A percentile compares a stretch with the other conserved stretches of the same genome.
These are phyloP conservation scores for Gastrodia elata DNA, from an alignment of 106 monocot genomes.

Conservation along the genomic window DNA sequence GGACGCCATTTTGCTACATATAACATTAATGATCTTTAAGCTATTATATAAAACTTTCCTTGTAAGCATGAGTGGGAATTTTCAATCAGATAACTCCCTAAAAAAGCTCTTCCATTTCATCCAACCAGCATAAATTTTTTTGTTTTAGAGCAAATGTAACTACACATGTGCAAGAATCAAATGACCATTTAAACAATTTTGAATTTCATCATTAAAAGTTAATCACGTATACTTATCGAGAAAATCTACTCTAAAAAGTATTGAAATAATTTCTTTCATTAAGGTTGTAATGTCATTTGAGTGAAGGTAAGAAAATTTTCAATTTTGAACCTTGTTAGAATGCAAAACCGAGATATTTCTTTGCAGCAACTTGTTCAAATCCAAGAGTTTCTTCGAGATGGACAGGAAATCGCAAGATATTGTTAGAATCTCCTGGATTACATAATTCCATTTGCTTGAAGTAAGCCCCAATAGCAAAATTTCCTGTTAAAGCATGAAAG, in stretches of 20 bases:
- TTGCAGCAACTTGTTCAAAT: conserved; percentile 34
- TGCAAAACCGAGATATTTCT: conserved; percentile 8
- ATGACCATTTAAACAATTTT: too few species aligned
- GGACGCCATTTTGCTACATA: too few species aligned
- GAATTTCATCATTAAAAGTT: background rate
- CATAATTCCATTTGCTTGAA: conserved; percentile 39
- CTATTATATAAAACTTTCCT: too few species aligned
- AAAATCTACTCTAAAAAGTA: background rate
- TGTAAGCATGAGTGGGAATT: too few species aligned
- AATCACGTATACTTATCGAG: background rate
- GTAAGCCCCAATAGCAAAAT: conserved; percentile 43
- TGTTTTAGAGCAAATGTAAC: too few species aligned
- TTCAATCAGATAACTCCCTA: too few species aligned
- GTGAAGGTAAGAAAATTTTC: background rate
- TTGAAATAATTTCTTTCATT: background rate
- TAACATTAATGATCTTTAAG: too few species aligned
- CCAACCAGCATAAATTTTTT: too few species aligned
- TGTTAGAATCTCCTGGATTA: conserved; percentile 36
- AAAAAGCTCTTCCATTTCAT: too few species aligned
- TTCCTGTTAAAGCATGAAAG: conserved; percentile 39
- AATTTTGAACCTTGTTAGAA: conserved; percentile 5
- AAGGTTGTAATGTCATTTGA: background rate
- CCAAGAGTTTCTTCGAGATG: conserved; percentile 31
- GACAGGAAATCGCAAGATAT: conserved; percentile 32
- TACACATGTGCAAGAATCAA: too few species aligned